phyloP scores from a whole-genome alignment of 257 asterid species.

The Misopates orontium region DNA sequence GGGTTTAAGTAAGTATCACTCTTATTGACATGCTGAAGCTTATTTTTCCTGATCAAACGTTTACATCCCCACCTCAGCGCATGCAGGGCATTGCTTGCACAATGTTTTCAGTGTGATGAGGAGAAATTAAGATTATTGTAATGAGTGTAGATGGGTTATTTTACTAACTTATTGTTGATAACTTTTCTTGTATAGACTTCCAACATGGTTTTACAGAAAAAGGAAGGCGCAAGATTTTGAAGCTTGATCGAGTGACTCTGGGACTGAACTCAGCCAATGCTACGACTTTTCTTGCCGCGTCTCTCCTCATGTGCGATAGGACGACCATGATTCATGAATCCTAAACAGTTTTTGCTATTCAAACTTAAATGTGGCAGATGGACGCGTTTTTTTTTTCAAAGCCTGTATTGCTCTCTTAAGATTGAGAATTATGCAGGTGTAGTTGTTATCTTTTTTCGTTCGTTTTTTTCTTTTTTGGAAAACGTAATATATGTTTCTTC shows the following conservation, averaged over 20 bases:
- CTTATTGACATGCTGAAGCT: too few relatives aligned
- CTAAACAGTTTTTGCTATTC: not conserved
- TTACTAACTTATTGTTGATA: not conserved
- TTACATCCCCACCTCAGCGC: not conserved
- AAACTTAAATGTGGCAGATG: not conserved
- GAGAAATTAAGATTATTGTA: not conserved
- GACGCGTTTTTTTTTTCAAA: not conserved
- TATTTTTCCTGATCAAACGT: not conserved
- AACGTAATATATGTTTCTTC: too few relatives aligned
- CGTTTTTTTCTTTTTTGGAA: too few relatives aligned
- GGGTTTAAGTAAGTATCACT: too few relatives aligned
- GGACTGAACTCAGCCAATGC: slow-evolving; percentile 3
- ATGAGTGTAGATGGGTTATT: not conserved
- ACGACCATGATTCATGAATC: not conserved
- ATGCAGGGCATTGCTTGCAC: too few relatives aligned
- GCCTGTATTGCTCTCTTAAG: not conserved
- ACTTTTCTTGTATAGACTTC: slow-evolving; percentile 11
- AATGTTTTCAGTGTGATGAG: too few relatives aligned
- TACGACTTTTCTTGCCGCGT: not conserved
- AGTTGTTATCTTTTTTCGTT: too few relatives aligned
- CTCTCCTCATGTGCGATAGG: not conserved
- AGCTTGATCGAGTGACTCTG: not conserved
- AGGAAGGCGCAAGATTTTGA: slow-evolving; percentile 9
- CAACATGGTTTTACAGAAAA: not conserved
- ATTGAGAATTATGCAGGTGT: not conserved